Evolutionary conservation across 2,329 filamentous ascomycete species (phyloP).

Genomic region (Monosporascus ibericus): DNA sequence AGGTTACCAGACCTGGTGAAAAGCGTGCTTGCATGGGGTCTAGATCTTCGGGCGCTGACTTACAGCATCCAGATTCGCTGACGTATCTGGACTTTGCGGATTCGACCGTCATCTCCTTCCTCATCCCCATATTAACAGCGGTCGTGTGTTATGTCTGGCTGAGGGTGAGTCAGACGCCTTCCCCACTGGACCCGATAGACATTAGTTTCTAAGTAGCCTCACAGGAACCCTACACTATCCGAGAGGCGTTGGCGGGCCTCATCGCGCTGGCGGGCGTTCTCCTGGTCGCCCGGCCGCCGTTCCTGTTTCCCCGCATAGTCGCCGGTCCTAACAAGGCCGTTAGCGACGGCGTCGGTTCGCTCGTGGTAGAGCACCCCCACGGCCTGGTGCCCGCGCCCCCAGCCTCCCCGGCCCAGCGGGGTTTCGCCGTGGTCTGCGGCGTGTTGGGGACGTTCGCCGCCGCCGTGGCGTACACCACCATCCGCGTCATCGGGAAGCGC

Average conservation of each 20-base stretch:
- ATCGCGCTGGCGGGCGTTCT: conserved; percentile 67
- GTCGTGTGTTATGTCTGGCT: conserved; percentile 56
- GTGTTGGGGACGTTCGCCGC: conserved; percentile 65
- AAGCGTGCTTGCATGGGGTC: not conserved
- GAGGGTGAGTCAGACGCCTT: conserved; percentile 13
- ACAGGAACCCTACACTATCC: conserved; percentile 65
- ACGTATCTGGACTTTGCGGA: conserved; percentile 72
- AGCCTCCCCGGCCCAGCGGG: conserved; percentile 52
- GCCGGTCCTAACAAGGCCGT: not conserved
- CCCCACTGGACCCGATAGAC: too few species aligned
- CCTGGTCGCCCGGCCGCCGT: conserved; percentile 65
- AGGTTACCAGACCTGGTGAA: too few species aligned
- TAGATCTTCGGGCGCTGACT: not conserved
- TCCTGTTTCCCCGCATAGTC: conserved; percentile 40
- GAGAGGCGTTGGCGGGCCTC: conserved; percentile 63
- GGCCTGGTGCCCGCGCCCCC: conserved; percentile 17
- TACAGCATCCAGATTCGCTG: conserved; percentile 36
- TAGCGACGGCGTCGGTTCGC: not conserved
- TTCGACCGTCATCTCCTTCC: conserved; percentile 73
- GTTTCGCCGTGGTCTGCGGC: conserved; percentile 58
- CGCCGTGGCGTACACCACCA: conserved; percentile 64
- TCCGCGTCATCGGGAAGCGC: conserved; percentile 68
- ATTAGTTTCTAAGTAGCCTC: not conserved
- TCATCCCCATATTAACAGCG: conserved; percentile 64
- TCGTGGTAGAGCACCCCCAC: conserved; percentile 8